Percentiles rank a stretch among this genome's conserved stretches.
These are phyloP conservation scores for Intubia oerlemansii DNA, from an alignment of 2,329 filamentous ascomycete species.

Conservation along the genomic window DNA sequence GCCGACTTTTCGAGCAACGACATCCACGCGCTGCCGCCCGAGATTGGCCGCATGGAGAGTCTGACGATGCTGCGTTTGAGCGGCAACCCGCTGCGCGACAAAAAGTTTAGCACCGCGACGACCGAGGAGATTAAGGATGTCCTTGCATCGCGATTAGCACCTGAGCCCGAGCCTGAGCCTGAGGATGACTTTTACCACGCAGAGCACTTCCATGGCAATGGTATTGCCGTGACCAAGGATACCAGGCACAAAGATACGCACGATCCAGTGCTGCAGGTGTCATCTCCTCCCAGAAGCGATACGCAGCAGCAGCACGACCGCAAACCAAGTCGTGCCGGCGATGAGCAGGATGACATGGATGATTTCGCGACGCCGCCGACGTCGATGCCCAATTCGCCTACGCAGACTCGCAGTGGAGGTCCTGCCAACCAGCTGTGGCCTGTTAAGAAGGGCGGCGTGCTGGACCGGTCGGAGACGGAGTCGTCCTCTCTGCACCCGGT, in stretches of 20 bases:
- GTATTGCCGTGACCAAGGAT: constrained; percentile 6
- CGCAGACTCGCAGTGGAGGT: too few species aligned
- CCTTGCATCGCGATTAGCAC: constrained; percentile 43
- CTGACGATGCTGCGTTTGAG: constrained; percentile 55
- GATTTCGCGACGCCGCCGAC: constrained; percentile 37
- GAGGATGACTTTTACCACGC: neutral
- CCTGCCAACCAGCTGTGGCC: constrained; percentile 28
- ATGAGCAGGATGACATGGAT: constrained; percentile 29
- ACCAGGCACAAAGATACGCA: too few species aligned
- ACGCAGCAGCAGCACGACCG: constrained; percentile 1
- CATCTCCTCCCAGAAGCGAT: too few species aligned
- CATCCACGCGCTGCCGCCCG: constrained; percentile 52
- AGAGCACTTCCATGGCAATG: constrained; percentile 4
- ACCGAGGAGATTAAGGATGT: constrained; percentile 65
- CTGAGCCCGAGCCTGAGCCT: constrained; percentile 12
- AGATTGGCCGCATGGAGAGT: constrained; percentile 59
- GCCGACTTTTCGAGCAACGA: constrained; percentile 77
- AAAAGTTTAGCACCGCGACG: constrained; percentile 61
- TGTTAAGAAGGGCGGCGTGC: constrained; percentile 35
- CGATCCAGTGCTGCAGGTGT: too few species aligned
- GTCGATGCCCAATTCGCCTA: constrained; percentile 28
- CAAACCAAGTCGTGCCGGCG: constrained; percentile 4
- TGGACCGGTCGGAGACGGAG: constrained; percentile 49
- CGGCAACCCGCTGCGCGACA: constrained; percentile 80
- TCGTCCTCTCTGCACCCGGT: constrained; percentile 37